Base-by-base conservation (phyloP, 176 grass and related monocot species). In the Coix lacrymajobi region DNA sequence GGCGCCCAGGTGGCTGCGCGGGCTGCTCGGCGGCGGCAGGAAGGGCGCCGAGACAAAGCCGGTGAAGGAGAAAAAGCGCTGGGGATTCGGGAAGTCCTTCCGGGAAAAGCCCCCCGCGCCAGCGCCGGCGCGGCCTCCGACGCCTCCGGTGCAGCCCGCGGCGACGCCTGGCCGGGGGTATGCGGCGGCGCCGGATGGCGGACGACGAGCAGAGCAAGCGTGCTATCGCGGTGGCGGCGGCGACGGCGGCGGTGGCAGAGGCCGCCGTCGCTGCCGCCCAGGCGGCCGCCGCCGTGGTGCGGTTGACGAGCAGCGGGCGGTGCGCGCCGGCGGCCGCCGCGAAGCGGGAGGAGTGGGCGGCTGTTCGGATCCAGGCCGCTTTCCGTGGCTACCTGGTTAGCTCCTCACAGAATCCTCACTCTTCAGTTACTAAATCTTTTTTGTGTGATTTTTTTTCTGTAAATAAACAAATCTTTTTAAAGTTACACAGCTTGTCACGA, bases 351-450 rank as follows among this genome's bases (percentile, higher is more conserved):
- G 89, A 89, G 85, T 85, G 48, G 78, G 93, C 96, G n/a, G 93
- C 89, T 2, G 71, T 92, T 37, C 90, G 85, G 87, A 96, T 99
- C 81, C 96, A 99, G 79, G 88, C 93, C 16, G 77, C 89, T 48
- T 99, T 99, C 74, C 91, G 96, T 40, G 91, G 93, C 37, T 99
- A 99, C 76, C 79, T 99, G 93, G 96, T 99, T 15, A 90, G 87
- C 39, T 76, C 8, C 86, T 43, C 12, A 28, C 45, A 5, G 11
- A 29, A 1, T 44, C 62, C 36, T 58, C 0, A 2, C 14, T 71
- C 10, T 36, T 74, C 68, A 13, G 34, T 74, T 83, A 30, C 34
- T 14, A 37, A 41, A 49, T 72, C 24, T 76, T 69, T 62, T 39
- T 9, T 76, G n/a, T n/a, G n/a, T n/a, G n/a, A n/a, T 69, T 12